Base-by-base conservation (phyloP, 2,329 filamentous ascomycete species). In the Lachnellula occidentalis region DNA sequence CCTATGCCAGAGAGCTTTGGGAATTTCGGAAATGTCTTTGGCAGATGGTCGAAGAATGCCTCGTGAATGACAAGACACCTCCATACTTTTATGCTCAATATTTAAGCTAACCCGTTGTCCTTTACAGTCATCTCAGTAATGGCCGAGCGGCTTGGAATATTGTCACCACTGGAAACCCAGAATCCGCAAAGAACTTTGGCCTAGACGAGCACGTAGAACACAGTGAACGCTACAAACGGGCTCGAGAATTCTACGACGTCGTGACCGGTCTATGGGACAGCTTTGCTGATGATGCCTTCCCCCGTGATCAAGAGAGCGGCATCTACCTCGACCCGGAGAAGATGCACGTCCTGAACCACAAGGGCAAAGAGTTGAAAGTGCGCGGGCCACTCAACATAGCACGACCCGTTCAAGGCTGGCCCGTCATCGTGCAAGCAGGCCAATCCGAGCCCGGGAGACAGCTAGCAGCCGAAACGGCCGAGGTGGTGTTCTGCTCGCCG, bases 261-360 rank as follows among this genome's bases (percentile, higher is more conserved):
- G 77, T 82, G 78, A 86, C 71, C 86, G 87, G 65, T 76, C 87
- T 6, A 76, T 83, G 67, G 78, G 87, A 63, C 81, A 81, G 0
- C 85, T 82, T 1, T 87, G 85, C 84, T 74, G 79, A 83, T 52
- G 85, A 88, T 63, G 85, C 85, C 0, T 82, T 88, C 2, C 73
- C 81, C 31, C 74, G 81, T 0, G 79, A 88, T 64, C 76, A 78
- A 15, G 69, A 79, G 56, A 76, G 72, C 4, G 81, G 82, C 0
- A 69, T 86, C 45, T 88, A 86, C 66, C 78, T 78, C 0, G 73
- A 79, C 19, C 78, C 79, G 2, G 67, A 72, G 2, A 74, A 81
- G 0, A 80, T 88, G 4, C 76, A 85, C 5, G 70, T 80, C 54
- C 86, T 88, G 69, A 76, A 86, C 67, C 85, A 88, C 67, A 62